Conservation (phyloP, 306 rosid species). For the Trifolium dubium region DNA sequence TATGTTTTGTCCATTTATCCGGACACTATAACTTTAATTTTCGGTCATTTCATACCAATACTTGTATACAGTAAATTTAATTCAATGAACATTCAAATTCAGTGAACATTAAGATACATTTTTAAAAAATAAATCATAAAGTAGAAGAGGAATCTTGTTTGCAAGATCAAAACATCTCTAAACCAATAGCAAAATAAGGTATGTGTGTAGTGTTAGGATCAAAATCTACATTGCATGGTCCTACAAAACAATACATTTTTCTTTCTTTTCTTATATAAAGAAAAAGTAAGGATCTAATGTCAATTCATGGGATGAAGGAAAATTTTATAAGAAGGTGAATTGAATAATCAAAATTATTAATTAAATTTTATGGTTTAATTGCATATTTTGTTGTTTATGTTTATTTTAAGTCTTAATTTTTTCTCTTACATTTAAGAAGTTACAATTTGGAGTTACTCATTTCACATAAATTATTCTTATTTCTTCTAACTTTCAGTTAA, state of each 20-base stretch:
- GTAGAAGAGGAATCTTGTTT: slow-evolving; percentile 35
- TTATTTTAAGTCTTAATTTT: too few species aligned
- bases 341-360: slow-evolving; percentile 36
- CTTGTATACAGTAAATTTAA: neutral
- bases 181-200: slow-evolving; percentile 43
- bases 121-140: neutral
- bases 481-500: too few species aligned
- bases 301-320: slow-evolving; percentile 59
- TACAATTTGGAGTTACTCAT: too few species aligned
- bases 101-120: neutral
- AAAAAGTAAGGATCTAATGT: slow-evolving; percentile 78
- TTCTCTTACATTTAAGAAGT: too few species aligned
- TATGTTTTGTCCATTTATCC: neutral
- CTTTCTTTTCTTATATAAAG: slow-evolving; percentile 49
- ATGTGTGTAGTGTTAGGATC: slow-evolving; percentile 50
- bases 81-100: neutral
- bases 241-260: slow-evolving; percentile 52
- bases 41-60: too few species aligned
- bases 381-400: too few species aligned
- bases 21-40: neutral
- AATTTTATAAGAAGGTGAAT: slow-evolving; percentile 35
- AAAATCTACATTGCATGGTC: slow-evolving; percentile 55
- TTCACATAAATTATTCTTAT: too few species aligned
- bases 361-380: neutral
- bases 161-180: slow-evolving; percentile 31